Conservation (phyloP, 768 basidiomycete species). For the Mycena sanguinolenta region DNA sequence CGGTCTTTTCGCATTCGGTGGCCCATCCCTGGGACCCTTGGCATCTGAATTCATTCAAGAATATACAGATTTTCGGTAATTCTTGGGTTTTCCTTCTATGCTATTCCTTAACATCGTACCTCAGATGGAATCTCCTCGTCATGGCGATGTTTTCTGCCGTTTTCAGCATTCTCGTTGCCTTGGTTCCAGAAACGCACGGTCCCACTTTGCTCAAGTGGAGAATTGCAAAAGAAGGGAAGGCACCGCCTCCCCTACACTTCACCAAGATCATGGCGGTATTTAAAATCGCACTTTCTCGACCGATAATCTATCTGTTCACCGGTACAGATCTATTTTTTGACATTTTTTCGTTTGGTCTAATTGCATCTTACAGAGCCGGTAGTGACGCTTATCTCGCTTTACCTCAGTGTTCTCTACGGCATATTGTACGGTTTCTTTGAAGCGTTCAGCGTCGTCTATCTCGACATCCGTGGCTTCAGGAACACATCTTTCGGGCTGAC, state of each 20-base stretch:
- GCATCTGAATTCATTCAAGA: constrained; percentile 30
- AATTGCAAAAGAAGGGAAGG: constrained; percentile 15
- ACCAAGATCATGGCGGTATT: constrained; percentile 21
- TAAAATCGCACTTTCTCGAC: constrained; percentile 22
- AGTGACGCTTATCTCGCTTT: constrained; percentile 33
- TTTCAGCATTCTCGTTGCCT: constrained; percentile 25
- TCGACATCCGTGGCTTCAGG: constrained; percentile 30
- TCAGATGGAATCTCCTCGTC: constrained; percentile 34
- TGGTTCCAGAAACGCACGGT: constrained; percentile 34
- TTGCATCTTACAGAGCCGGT: constrained; percentile 35
- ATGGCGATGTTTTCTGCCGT: constrained; percentile 32
- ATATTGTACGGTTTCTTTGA: constrained; percentile 39
- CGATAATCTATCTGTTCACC: constrained; percentile 34
- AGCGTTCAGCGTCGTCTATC: constrained; percentile 26
- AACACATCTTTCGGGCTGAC: constrained; percentile 32
- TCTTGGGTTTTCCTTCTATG: no score
- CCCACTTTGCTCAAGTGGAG: constrained; percentile 34
- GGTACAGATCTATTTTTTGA: no score
- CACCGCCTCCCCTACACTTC: constrained; percentile 11
- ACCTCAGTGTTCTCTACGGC: constrained; percentile 34
- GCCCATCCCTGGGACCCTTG: constrained; percentile 31
- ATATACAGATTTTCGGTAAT: constrained; percentile 26
- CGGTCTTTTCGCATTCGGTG: constrained; percentile 32
- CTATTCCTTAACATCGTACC: background rate
- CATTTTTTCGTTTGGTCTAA: no score